A percentile compares a stretch with the other conserved stretches of the same genome.
These are phyloP conservation scores for Chenopodium suecicum DNA, from an alignment of 148 eudicot species.

Conservation along the genomic window DNA sequence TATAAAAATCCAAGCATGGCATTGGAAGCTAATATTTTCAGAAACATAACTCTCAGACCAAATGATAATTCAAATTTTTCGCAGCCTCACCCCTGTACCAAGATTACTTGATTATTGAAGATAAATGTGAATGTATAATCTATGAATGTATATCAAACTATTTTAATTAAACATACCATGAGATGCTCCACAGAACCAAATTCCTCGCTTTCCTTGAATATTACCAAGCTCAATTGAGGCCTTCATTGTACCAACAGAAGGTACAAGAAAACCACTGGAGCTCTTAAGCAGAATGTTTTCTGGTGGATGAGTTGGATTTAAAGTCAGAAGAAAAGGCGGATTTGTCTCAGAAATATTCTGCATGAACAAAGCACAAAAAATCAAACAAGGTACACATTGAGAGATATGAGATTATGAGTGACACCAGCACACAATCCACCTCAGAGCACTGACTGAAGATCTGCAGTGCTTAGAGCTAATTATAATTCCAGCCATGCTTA, in stretches of 20 bases:
- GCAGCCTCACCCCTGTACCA: background rate
- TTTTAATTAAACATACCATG: constrained; percentile 46
- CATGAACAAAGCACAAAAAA: constrained; percentile 3
- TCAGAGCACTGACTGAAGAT: no score
- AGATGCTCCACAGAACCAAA: constrained; percentile 96
- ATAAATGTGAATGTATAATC: background rate
- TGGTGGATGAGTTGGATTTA: constrained; percentile 70
- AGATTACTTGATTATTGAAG: background rate
- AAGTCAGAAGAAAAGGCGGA: constrained; percentile 68
- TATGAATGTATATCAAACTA: background rate
- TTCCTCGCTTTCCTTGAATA: constrained; percentile 91
- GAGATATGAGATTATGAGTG: no score
- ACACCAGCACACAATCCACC: no score
- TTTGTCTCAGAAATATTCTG: constrained; percentile 62
- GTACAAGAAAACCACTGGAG: constrained; percentile 77
- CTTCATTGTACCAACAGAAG: constrained; percentile 81
- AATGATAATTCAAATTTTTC: no score
- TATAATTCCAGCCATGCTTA: no score
- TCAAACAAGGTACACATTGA: background rate
- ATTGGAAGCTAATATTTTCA: background rate
- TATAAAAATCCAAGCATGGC: background rate
- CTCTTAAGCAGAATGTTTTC: constrained; percentile 62
- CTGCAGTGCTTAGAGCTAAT: no score
- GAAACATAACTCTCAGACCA: background rate
- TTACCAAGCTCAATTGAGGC: constrained; percentile 61